A percentile compares a stretch with the other conserved stretches of the same genome.
phyloP scores from a whole-genome alignment of 2,329 filamentous ascomycete genomes.

The Alternaria incomplexa region DNA sequence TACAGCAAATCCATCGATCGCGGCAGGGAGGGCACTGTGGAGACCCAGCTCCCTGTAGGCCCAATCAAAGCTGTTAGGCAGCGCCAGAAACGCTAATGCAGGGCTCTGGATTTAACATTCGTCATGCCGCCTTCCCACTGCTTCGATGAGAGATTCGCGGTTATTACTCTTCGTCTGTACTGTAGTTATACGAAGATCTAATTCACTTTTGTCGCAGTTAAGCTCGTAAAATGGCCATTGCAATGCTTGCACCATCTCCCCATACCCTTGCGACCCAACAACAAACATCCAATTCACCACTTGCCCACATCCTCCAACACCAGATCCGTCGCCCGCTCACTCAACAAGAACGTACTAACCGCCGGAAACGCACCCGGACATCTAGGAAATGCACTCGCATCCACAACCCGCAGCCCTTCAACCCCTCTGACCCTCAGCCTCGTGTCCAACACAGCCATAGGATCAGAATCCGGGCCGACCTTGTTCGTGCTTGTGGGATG shows the following conservation, averaged over 20 bases:
- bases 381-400: slow-evolving; percentile 32
- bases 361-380: slow-evolving; percentile 59
- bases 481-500: slow-evolving; percentile 23
- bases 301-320: slow-evolving; percentile 23
- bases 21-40: neutral
- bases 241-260: neutral
- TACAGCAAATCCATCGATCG: neutral
- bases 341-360: slow-evolving; percentile 54
- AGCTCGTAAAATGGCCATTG: neutral
- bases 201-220: neutral
- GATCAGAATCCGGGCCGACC: slow-evolving; percentile 35
- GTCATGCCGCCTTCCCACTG: neutral
- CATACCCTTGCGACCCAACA: neutral
- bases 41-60: neutral
- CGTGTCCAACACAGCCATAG: slow-evolving; percentile 43
- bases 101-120: neutral
- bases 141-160: neutral
- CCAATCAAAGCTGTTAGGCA: neutral
- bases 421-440: slow-evolving; percentile 53
- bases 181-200: accelerated
- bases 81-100: slow-evolving; percentile 13
- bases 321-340: slow-evolving; percentile 25
- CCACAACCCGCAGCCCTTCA: slow-evolving; percentile 55
- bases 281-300: neutral
- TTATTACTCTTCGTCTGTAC: neutral